These are phyloP conservation scores for Crassisporium funariophilum DNA, from an alignment of 768 basidiomycete species.

Conservation along the genomic window DNA sequence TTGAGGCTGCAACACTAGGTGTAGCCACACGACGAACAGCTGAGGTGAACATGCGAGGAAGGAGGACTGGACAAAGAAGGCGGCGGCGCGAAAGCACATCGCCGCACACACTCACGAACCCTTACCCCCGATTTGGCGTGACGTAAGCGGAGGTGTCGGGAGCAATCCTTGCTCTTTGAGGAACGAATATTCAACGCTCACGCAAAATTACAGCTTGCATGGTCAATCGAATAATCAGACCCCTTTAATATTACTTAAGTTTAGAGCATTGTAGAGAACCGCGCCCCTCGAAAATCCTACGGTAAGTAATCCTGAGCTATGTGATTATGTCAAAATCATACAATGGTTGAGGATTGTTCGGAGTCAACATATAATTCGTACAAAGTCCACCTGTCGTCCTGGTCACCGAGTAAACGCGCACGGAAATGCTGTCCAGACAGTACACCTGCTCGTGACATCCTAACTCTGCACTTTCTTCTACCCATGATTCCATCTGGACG, in stretches of 20 bases:
- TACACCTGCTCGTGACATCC: background rate
- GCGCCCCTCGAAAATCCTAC: no score
- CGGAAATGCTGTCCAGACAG: slow-evolving; percentile 8
- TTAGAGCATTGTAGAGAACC: no score
- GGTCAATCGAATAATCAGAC: no score
- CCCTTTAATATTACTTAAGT: no score
- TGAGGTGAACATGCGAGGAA: slow-evolving; percentile 33
- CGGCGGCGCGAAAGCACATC: slow-evolving; percentile 17
- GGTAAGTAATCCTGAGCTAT: no score
- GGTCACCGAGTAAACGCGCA: slow-evolving; percentile 11
- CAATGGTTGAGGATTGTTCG: background rate
- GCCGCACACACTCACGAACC: slow-evolving; percentile 13
- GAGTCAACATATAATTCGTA: slow-evolving; percentile 15
- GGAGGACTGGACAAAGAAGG: slow-evolving; percentile 8
- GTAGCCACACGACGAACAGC: slow-evolving; percentile 30
- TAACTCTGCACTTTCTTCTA: no score
- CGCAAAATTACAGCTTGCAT: no score
- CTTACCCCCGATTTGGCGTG: slow-evolving; percentile 23
- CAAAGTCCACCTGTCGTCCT: slow-evolving; percentile 16
- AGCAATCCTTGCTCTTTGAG: no score
- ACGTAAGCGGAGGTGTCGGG: slow-evolving; percentile 29
- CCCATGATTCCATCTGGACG: no score
- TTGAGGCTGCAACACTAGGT: slow-evolving; percentile 24
- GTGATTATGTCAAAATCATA: no score
- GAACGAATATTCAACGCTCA: no score